Base-by-base conservation (phyloP, 768 basidiomycete genomes). In the Gyrodon lividus region DNA sequence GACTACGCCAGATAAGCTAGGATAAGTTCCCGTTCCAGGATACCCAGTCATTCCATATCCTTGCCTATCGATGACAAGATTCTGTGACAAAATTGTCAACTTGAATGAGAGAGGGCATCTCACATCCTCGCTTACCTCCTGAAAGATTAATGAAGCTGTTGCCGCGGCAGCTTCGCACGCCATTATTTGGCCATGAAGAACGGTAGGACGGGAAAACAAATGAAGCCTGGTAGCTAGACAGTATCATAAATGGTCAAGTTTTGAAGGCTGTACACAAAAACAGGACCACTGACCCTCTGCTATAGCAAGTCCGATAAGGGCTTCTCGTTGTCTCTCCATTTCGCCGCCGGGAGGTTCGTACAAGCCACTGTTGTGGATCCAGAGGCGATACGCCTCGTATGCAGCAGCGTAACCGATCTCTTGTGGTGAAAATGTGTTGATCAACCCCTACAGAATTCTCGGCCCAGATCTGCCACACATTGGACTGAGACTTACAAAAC, bases 401-500 rank as follows among this genome's bases (percentile, higher is more conserved):
- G 85, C 87, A 9, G 87, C 87, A 4, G 88, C 89, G 57, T 84
- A 79, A 1, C 89, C 89, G 16, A 91, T 76, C 51, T 89, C 85
- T 16, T 68, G 59, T 1, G 87, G 83, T 6, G 73, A 65, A 69
- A 88, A 72, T 69, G 65, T 46, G 65, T 68, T 16, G 84, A 65
- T 50, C 81, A 79, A 22, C 34, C 78, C 76, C 83, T 86, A 14
- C 12, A 38, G 31, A n/a, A 42, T 48, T 48, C 35, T 48, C 33
- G 14, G 30, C 7, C 19, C 45, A 31, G 16, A 43, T 33, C 7
- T 35, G 46, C n/a, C 16, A 20, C 10, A 40, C 14, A 16, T 17
- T 35, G 46, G 39, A 37, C 7, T 8, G 37, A 28, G 44, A 65
- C 75, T 62, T 57, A 85, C 86, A 52, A 79, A 55, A 43, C 79